phyloP scores from a whole-genome alignment of 345 rosid genomes.

The Carallia brachiata region DNA sequence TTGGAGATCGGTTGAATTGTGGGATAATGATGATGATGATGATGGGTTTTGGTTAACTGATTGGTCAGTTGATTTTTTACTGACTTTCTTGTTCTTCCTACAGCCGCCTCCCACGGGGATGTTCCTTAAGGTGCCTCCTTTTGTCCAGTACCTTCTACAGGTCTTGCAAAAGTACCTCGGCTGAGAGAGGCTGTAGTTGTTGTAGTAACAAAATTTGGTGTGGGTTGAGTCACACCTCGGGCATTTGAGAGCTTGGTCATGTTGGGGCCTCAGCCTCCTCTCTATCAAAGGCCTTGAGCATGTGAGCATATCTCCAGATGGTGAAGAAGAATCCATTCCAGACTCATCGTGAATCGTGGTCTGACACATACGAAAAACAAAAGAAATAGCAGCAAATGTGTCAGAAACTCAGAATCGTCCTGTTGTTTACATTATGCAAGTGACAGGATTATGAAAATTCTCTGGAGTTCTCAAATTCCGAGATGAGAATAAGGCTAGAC shows the following conservation, averaged over 20 bases:
- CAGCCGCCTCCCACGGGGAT: slow-evolving; percentile 98
- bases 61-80: slow-evolving; percentile 45
- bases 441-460: slow-evolving; percentile 4
- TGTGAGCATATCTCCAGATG: slow-evolving; percentile 80
- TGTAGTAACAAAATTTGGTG: slow-evolving; percentile 98
- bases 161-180: slow-evolving; percentile 98
- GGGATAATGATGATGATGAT: slow-evolving; percentile 28
- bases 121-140: slow-evolving; percentile 92
- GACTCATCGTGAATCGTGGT: slow-evolving; percentile 57
- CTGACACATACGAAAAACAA: slow-evolving; percentile 23
- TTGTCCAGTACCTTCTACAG: slow-evolving; percentile 97
- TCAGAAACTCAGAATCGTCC: background rate
- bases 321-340: slow-evolving; percentile 68
- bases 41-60: slow-evolving; percentile 29
- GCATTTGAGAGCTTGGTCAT: slow-evolving; percentile 86
- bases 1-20: slow-evolving; percentile 53
- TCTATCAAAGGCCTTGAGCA: slow-evolving; percentile 89
- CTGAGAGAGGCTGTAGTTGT: slow-evolving; percentile 96
- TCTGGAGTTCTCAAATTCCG: background rate
- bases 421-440: background rate
- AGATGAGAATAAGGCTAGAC: background rate
- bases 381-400: slow-evolving; percentile 9
- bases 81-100: slow-evolving; percentile 81
- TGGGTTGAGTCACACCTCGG: slow-evolving; percentile 92
- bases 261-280: slow-evolving; percentile 86